Percentiles rank a stretch among this genome's conserved stretches.
Conservation (phyloP, 2,329 filamentous ascomycete species). For the Fusarium mangiferae region DNA sequence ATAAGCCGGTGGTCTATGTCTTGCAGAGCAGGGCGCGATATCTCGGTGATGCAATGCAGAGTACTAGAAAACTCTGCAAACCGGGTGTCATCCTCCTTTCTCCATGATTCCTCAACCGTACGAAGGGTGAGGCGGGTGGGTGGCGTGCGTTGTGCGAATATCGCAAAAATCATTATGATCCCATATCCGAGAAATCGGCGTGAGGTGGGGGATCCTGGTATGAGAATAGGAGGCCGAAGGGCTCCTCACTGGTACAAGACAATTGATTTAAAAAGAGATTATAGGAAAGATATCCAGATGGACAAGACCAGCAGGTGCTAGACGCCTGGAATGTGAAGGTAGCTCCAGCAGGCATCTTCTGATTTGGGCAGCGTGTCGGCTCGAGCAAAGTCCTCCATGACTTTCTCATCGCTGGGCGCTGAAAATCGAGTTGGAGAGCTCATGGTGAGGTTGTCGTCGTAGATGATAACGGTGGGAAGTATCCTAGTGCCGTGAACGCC, state of each 20-base stretch:
- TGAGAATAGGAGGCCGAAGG: conserved; percentile 15
- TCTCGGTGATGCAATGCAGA: background rate
- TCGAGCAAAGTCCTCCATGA: conserved; percentile 32
- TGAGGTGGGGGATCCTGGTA: background rate
- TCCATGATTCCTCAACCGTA: background rate
- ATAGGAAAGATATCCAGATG: background rate
- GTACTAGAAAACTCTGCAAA: background rate
- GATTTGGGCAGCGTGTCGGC: conserved; percentile 24
- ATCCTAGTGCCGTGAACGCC: conserved; percentile 1
- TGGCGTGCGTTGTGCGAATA: conserved; percentile 2
- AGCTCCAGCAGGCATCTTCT: conserved; percentile 49
- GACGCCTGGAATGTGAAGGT: conserved; percentile 50
- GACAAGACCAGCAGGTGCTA: conserved; percentile 25
- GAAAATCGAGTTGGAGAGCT: conserved; percentile 42
- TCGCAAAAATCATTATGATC: conserved; percentile 23
- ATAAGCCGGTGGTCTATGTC: background rate
- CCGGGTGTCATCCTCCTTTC: background rate
- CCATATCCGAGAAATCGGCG: conserved; percentile 26
- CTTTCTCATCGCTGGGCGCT: conserved; percentile 40
- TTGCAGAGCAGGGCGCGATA: background rate
- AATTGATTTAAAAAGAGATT: background rate
- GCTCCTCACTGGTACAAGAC: conserved; percentile 24
- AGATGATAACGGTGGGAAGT: conserved; percentile 50
- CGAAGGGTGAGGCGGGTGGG: background rate
- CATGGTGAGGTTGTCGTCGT: conserved; percentile 51